Conservation (phyloP, 805 yeast genomes). For the Ogataea ganodermae region DNA sequence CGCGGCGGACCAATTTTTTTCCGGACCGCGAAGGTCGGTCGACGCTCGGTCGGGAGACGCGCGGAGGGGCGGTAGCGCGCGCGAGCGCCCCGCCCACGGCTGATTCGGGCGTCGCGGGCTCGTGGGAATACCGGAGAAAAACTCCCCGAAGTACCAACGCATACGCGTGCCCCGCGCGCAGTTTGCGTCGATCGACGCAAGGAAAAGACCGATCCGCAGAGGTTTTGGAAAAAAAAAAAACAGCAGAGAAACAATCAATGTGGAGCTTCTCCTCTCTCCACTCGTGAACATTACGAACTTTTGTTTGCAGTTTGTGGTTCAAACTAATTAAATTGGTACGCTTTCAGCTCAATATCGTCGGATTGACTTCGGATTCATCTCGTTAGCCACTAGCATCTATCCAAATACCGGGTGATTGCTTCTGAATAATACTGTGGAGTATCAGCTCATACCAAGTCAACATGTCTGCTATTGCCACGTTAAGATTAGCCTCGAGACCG, state of each 20-base stretch:
- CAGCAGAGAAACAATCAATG: slow-evolving; percentile 12
- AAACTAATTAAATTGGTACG: not conserved
- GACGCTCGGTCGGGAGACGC: slow-evolving; percentile 6
- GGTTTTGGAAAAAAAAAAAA: slow-evolving; percentile 11
- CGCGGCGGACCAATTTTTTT: slow-evolving; percentile 5
- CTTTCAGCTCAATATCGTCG: not conserved
- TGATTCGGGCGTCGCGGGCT: too few relatives aligned
- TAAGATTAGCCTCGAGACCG: slow-evolving; percentile 35
- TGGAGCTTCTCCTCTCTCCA: slow-evolving; percentile 6
- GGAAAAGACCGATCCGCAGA: slow-evolving; percentile 29
- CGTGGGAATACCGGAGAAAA: not conserved
- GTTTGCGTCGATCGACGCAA: slow-evolving; percentile 12
- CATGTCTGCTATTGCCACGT: slow-evolving; percentile 37
- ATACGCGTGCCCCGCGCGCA: too few relatives aligned
- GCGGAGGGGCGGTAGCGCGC: not conserved
- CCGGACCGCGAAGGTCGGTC: slow-evolving; percentile 10
- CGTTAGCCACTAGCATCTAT: not conserved
- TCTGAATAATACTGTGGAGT: not conserved
- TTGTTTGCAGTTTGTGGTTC: not conserved
- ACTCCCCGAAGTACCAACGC: not conserved
- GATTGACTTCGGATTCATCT: slow-evolving; percentile 7
- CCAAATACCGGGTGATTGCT: slow-evolving; percentile 1
- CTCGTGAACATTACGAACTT: slow-evolving; percentile 2
- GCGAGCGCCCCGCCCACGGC: too few relatives aligned
- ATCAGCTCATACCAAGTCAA: not conserved